A percentile compares a stretch with the other conserved stretches of the same genome.
Evolutionary conservation across 306 rosid species (phyloP).

Genomic region (Hippophae gyantsensis): DNA sequence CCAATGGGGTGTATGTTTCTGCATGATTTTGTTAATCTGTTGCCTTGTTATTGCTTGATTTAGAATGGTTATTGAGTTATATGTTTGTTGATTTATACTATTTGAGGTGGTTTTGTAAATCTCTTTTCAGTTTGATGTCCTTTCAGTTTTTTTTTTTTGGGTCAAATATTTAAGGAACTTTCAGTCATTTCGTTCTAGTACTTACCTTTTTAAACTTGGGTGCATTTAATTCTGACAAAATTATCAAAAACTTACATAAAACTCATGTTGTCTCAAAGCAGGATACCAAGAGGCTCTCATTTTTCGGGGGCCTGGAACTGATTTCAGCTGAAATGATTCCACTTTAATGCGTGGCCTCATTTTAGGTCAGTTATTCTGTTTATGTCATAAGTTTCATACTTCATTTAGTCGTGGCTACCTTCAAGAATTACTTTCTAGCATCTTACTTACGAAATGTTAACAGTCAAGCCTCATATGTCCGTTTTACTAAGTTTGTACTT

Average conservation of each 20-base stretch:
- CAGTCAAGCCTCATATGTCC: constrained; percentile 16
- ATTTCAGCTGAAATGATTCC: constrained; percentile 67
- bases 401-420: constrained; percentile 47
- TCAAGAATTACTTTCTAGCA: constrained; percentile 32
- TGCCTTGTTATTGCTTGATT: not conserved
- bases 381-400: constrained; percentile 38
- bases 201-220: constrained; percentile 51
- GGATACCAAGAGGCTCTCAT: constrained; percentile 67
- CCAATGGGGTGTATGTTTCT: not conserved
- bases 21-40: constrained; percentile 4
- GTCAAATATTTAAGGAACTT: constrained; percentile 30
- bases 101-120: constrained; percentile 1
- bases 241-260: constrained; percentile 44
- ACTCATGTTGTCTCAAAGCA: constrained; percentile 65
- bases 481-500: not conserved
- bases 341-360: constrained; percentile 67
- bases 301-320: constrained; percentile 57
- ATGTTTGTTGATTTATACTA: constrained; percentile 3
- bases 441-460: constrained; percentile 24
- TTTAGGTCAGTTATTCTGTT: constrained; percentile 67
- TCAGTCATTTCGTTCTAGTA: constrained; percentile 46
- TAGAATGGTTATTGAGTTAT: constrained; percentile 10
- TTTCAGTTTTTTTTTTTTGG: constrained; percentile 20
- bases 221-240: constrained; percentile 32
- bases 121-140: constrained; percentile 5